phyloP scores from a whole-genome alignment of 352 stramenopile species.

The Phytophthora colocasiae region DNA sequence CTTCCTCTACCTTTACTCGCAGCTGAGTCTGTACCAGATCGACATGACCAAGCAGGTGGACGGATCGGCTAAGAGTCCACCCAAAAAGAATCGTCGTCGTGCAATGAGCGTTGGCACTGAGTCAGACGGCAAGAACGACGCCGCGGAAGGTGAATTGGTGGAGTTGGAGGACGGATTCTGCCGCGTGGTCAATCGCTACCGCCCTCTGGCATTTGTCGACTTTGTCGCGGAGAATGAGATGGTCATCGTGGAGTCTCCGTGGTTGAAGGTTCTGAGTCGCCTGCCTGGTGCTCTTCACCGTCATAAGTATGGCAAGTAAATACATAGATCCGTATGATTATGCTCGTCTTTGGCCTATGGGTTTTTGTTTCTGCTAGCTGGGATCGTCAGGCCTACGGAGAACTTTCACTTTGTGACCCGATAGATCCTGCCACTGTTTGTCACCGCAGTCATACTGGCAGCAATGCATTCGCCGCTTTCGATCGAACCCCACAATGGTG shows the following conservation, averaged over 20 bases:
- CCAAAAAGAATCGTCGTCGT: slow-evolving; percentile 56
- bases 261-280: slow-evolving; percentile 87
- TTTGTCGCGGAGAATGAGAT: slow-evolving; percentile 82
- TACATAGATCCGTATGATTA: slow-evolving; percentile 41
- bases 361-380: slow-evolving; percentile 2
- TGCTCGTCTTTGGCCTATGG: slow-evolving; percentile 10
- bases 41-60: slow-evolving; percentile 64
- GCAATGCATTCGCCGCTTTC: slow-evolving; percentile 75
- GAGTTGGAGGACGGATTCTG: slow-evolving; percentile 75
- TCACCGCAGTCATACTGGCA: slow-evolving; percentile 85
- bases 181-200: slow-evolving; percentile 83
- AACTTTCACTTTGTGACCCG: slow-evolving; percentile 55
- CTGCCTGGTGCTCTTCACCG: slow-evolving; percentile 81
- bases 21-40: slow-evolving; percentile 84
- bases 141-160: slow-evolving; percentile 66
- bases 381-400: slow-evolving; percentile 38
- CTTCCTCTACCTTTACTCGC: slow-evolving; percentile 82
- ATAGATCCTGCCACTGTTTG: slow-evolving; percentile 82
- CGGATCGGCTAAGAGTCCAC: slow-evolving; percentile 32
- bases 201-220: slow-evolving; percentile 85
- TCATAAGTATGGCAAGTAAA: slow-evolving; percentile 91
- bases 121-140: slow-evolving; percentile 58
- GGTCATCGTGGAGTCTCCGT: slow-evolving; percentile 85
- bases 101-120: slow-evolving; percentile 69
- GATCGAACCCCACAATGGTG: slow-evolving; percentile 76